phyloP scores from a whole-genome alignment of 169 alveolate genomes.

The Plasmodium relictum region DNA sequence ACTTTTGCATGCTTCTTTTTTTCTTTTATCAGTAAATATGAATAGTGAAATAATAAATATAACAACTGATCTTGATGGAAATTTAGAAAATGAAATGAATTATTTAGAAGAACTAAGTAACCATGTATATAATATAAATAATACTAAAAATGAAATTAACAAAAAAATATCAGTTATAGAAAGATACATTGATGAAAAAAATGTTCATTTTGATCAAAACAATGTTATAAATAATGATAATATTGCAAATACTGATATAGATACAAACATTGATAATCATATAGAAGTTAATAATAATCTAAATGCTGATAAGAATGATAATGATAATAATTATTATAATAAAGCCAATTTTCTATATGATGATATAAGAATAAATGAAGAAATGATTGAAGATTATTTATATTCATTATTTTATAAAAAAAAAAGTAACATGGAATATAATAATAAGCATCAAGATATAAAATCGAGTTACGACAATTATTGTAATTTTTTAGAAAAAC shows the following conservation, averaged over 20 bases:
- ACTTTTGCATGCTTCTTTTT: constrained; percentile 86
- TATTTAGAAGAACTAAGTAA: not conserved
- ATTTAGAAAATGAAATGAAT: constrained; percentile 1
- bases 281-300: not conserved
- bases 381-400: constrained; percentile 45
- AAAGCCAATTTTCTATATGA: not conserved
- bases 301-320: not conserved
- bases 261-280: not conserved
- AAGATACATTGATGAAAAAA: not conserved
- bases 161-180: not conserved
- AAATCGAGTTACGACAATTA: constrained; percentile 71
- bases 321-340: not conserved
- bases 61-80: constrained; percentile 58
- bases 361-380: not conserved
- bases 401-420: constrained; percentile 18
- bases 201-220: not conserved
- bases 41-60: constrained; percentile 49
- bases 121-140: not conserved
- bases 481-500: constrained; percentile 60
- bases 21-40: constrained; percentile 23
- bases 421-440: constrained; percentile 8
- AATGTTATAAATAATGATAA: not conserved
- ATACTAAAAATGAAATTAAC: not conserved
- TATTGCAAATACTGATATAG: not conserved
- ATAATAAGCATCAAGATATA: constrained; percentile 72